Base-by-base conservation (phyloP, 345 rosid genomes). In the Triadica sebifera region DNA sequence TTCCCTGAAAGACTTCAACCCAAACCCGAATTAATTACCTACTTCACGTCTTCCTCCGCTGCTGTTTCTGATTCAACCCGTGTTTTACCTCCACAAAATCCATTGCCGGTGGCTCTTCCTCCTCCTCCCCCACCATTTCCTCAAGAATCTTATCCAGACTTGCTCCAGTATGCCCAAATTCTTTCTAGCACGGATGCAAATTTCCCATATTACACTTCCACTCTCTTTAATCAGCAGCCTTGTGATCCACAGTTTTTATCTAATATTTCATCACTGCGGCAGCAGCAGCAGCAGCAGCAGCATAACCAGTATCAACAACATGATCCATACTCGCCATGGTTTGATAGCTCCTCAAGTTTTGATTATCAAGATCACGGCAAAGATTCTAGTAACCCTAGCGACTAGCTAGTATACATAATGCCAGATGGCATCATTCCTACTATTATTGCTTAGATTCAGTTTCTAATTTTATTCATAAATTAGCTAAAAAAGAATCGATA, bases 1-100 rank as follows among this genome's bases (percentile, higher is more conserved):
- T 93, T 93, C 76, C 98, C 98, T 0, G 94, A 91, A 80, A 78
- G 89, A 67, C 91, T 90, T 58, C 97, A 90, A 78, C 91, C 87
- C 2, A 71, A 70, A 7, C 70, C 83, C 16, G 82, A 86, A 15
- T 2, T 29, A 29, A 71, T 85, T 24, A 77, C 69, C 59, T 57
- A 78, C 24, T 47, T 71, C 38, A 67, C 50, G 67, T 67, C 73
- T 37, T 46, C 61, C 46, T 67, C 69, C 25, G 81, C 60, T 15
- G 81, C 78, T 1, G 67, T n/a, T 49, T 60, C 75, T 6, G 25
- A 70, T 19, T 52, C 57, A 17, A 67, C 7, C 11, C 15, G 49
- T 20, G 8, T 51, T 55, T 67, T 25, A 55, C 29, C 75, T 3
- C 71, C 74, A 12, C 82, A 50, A 41, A 60, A 70, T 67, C 58